A percentile compares a stretch with the other conserved stretches of the same genome.
Evolutionary conservation across 2,329 filamentous ascomycete genomes (phyloP).

Genomic region (Xylariaceae sp.): DNA sequence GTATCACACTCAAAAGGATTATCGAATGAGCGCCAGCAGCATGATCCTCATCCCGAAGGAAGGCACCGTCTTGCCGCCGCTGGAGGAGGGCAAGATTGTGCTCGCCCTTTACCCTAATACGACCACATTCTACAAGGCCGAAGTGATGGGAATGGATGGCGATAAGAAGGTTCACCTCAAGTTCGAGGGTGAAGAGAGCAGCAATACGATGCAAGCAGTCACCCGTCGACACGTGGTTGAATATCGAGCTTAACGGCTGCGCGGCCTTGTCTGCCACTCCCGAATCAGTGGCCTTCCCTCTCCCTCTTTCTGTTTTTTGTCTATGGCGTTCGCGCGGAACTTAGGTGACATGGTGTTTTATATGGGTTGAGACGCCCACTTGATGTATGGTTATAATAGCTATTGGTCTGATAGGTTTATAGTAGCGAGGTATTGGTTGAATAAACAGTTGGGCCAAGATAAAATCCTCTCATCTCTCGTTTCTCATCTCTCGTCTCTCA

Average conservation of each 20-base stretch:
- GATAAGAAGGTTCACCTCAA: slow-evolving; percentile 57
- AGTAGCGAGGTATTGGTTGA: no score
- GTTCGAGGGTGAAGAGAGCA: slow-evolving; percentile 75
- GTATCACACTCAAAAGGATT: slow-evolving; percentile 60
- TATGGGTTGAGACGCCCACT: no score
- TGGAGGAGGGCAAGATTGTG: slow-evolving; percentile 65
- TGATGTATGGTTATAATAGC: no score
- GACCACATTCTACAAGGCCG: slow-evolving; percentile 79
- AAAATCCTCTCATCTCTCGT: no score
- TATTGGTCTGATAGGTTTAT: no score
- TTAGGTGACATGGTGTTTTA: no score
- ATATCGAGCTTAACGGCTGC: slow-evolving; percentile 43
- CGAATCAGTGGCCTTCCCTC: no score
- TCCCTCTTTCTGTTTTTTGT: no score
- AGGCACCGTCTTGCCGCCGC: slow-evolving; percentile 49
- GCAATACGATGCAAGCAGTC: slow-evolving; percentile 68
- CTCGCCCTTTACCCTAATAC: slow-evolving; percentile 77
- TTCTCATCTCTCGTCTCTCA: no score
- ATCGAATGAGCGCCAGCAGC: slow-evolving; percentile 65
- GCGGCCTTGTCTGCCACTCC: no score
- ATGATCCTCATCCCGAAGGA: slow-evolving; percentile 70
- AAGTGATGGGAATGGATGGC: slow-evolving; percentile 65
- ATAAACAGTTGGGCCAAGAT: no score
- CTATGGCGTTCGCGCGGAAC: no score
- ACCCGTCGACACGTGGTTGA: slow-evolving; percentile 73